phyloP scores from a whole-genome alignment of 2,329 filamentous ascomycete species.

The Colletotrichum paranaense region DNA sequence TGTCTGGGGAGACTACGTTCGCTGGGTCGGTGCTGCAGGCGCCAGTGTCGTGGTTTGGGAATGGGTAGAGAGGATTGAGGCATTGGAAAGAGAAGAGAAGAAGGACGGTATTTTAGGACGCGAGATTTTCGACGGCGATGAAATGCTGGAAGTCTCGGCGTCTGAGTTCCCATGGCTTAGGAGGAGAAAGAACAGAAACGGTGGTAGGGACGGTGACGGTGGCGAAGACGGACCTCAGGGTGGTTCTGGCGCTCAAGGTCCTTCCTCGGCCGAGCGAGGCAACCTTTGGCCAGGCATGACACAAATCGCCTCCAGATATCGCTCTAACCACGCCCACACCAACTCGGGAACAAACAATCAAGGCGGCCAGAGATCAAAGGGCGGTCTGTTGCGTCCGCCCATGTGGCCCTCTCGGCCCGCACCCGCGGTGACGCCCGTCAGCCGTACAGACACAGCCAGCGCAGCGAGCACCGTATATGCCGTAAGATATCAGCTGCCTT shows the following conservation, averaged over 20 bases:
- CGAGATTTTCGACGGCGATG: slow-evolving; percentile 93
- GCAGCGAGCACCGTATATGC: slow-evolving; percentile 74
- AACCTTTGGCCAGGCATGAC: slow-evolving; percentile 55
- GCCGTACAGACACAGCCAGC: slow-evolving; percentile 71
- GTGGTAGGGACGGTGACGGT: slow-evolving; percentile 39
- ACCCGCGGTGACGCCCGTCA: slow-evolving; percentile 66
- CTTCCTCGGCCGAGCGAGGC: slow-evolving; percentile 42
- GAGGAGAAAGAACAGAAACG: slow-evolving; percentile 46
- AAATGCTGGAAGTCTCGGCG: slow-evolving; percentile 79
- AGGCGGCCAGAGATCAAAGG: slow-evolving; percentile 43
- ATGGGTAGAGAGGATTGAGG: slow-evolving; percentile 96
- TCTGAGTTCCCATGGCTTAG: slow-evolving; percentile 62
- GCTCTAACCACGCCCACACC: slow-evolving; percentile 30
- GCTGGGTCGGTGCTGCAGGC: slow-evolving; percentile 95
- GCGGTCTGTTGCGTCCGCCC: slow-evolving; percentile 58
- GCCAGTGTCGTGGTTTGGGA: slow-evolving; percentile 98
- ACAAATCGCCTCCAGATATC: slow-evolving; percentile 52
- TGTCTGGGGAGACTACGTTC: slow-evolving; percentile 94
- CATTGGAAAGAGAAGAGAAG: slow-evolving; percentile 90
- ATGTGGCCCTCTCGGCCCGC: slow-evolving; percentile 67
- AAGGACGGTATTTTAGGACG: slow-evolving; percentile 92
- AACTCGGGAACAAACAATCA: slow-evolving; percentile 24
- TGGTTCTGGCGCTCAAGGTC: slow-evolving; percentile 35
- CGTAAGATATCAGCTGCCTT: slow-evolving; percentile 69
- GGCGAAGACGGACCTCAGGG: slow-evolving; percentile 34